These are phyloP conservation scores for Clitocybe nebularis DNA, from an alignment of 1,284 basidiomycete genomes.

Conservation along the genomic window DNA sequence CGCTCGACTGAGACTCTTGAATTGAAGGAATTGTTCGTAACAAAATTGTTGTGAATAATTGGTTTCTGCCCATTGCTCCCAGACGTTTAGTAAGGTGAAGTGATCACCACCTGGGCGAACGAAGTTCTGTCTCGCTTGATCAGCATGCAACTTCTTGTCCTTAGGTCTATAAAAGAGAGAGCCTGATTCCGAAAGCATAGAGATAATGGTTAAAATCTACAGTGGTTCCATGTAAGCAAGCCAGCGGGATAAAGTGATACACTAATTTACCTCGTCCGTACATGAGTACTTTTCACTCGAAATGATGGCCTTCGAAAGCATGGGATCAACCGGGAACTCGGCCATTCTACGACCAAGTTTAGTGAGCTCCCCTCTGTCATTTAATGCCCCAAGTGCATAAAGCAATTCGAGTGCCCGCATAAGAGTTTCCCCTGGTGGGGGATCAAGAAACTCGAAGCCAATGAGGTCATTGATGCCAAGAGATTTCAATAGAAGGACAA, in stretches of 20 bases:
- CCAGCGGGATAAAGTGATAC: background rate
- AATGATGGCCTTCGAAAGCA: slow-evolving; percentile 95
- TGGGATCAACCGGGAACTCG: slow-evolving; percentile 98
- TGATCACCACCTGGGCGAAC: slow-evolving; percentile 95
- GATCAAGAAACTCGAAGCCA: slow-evolving; percentile 99
- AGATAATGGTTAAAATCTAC: slow-evolving; percentile 91
- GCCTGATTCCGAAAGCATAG: slow-evolving; percentile 95
- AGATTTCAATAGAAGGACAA: slow-evolving; percentile 92
- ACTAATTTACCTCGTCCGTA: slow-evolving; percentile 80
- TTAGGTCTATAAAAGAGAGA: slow-evolving; percentile 97
- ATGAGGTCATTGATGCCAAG: slow-evolving; percentile 97
- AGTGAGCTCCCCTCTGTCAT: slow-evolving; percentile 94
- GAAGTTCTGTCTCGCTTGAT: slow-evolving; percentile 96
- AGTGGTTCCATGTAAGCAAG: background rate
- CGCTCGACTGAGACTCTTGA: slow-evolving; percentile 91
- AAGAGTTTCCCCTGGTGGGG: slow-evolving; percentile 97
- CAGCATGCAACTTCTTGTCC: slow-evolving; percentile 94
- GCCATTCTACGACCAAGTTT: slow-evolving; percentile 97
- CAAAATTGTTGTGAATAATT: slow-evolving; percentile 94
- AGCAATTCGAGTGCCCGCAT: slow-evolving; percentile 92
- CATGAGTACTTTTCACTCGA: slow-evolving; percentile 93
- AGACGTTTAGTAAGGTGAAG: slow-evolving; percentile 95
- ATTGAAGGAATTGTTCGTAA: slow-evolving; percentile 96
- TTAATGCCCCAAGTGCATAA: slow-evolving; percentile 94
- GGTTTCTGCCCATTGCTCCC: slow-evolving; percentile 98